A percentile compares a stretch with the other conserved stretches of the same genome.
Conservation (phyloP, 441 rosid species). For the Corymbia citriodora region DNA sequence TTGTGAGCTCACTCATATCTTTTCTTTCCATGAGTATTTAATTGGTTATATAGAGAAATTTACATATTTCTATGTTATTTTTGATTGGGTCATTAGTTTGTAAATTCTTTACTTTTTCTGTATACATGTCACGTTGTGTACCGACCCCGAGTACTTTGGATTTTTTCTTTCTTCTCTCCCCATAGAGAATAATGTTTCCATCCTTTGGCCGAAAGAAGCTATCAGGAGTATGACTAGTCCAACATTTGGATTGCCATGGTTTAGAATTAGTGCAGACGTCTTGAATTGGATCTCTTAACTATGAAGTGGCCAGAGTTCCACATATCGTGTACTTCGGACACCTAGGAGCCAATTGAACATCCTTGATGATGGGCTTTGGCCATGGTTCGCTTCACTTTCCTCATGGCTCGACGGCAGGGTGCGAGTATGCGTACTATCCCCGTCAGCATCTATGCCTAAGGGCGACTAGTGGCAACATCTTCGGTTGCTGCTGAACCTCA, state of each 20-base stretch:
- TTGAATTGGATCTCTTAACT: background rate
- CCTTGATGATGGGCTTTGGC: background rate
- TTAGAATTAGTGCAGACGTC: background rate
- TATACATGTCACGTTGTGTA: background rate
- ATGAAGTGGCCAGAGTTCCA: background rate
- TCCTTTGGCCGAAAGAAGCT: background rate
- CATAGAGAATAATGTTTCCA: background rate
- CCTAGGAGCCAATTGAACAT: background rate
- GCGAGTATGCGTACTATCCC: background rate
- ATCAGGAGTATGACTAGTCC: background rate
- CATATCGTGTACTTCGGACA: background rate
- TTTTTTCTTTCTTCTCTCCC: background rate
- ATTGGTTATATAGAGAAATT: background rate
- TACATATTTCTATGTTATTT: background rate
- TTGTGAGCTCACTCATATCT: background rate
- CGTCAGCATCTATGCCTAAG: background rate
- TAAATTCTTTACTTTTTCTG: background rate
- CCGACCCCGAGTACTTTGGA: background rate
- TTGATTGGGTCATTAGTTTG: background rate
- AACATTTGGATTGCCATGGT: background rate
- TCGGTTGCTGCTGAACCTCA: background rate
- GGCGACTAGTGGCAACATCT: background rate
- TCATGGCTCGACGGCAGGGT: background rate
- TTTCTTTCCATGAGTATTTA: background rate
- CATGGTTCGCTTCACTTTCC: background rate